These are phyloP conservation scores for Xylaria polymorpha DNA, from an alignment of 2,329 filamentous ascomycete species.

Conservation along the genomic window DNA sequence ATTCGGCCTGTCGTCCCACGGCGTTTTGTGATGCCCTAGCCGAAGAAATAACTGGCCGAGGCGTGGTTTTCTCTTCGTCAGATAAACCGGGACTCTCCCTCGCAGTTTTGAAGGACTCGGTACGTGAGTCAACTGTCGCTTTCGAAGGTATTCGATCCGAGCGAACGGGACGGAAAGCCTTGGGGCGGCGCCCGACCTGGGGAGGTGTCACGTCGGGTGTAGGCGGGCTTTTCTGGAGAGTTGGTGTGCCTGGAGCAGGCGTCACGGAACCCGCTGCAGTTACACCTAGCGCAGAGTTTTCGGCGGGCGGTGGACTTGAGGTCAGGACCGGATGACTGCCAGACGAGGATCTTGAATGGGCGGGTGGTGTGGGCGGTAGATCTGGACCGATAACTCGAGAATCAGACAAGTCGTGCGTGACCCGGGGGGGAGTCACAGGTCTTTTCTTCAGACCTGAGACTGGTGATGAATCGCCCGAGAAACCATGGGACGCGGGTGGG, in stretches of 20 bases:
- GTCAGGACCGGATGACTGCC: slow-evolving; percentile 59
- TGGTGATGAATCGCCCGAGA: slow-evolving; percentile 48
- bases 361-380: slow-evolving; percentile 72
- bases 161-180: slow-evolving; percentile 59
- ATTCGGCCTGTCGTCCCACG: slow-evolving; percentile 54
- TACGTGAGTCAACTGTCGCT: slow-evolving; percentile 67
- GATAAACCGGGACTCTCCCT: slow-evolving; percentile 72
- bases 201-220: slow-evolving; percentile 83
- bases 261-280: slow-evolving; percentile 53
- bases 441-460: slow-evolving; percentile 48
- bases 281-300: slow-evolving; percentile 53
- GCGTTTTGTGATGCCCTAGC: slow-evolving; percentile 59
- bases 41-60: slow-evolving; percentile 55
- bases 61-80: slow-evolving; percentile 61
- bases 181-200: slow-evolving; percentile 58
- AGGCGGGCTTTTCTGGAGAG: slow-evolving; percentile 74
- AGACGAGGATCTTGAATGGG: slow-evolving; percentile 69
- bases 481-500: slow-evolving; percentile 43
- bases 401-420: slow-evolving; percentile 55
- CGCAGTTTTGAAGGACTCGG: slow-evolving; percentile 79
- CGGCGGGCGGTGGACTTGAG: slow-evolving; percentile 56
- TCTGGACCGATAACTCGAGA: slow-evolving; percentile 60
- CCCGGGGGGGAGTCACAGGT: slow-evolving; percentile 54
- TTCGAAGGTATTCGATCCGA: slow-evolving; percentile 64
- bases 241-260: slow-evolving; percentile 66